Evolutionary conservation across 805 yeast species (phyloP).

Genomic region (Barnettozyma wickerhamii): DNA sequence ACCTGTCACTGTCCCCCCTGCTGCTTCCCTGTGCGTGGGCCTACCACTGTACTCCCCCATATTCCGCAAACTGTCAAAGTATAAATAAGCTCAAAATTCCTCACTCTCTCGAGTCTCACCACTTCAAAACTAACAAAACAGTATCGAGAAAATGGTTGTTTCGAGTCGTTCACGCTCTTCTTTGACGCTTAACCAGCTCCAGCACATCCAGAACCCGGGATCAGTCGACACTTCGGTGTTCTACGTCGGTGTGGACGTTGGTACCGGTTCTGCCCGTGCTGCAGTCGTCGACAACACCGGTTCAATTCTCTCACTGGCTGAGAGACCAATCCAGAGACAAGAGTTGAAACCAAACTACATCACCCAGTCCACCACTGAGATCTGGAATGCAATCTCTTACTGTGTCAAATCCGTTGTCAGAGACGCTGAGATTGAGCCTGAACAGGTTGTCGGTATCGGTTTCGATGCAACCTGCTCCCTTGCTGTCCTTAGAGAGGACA

Average conservation of each 20-base stretch:
- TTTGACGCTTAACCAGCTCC: conserved; percentile 24
- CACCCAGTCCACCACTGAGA: conserved; percentile 86
- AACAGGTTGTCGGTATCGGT: conserved; percentile 77
- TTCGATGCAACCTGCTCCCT: conserved; percentile 97
- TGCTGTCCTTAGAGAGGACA: conserved; percentile 65
- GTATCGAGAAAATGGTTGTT: conserved; percentile 10
- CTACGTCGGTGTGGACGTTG: conserved; percentile 88
- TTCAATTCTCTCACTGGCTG: conserved; percentile 71
- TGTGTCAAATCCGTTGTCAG: conserved; percentile 73
- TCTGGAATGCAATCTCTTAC: conserved; percentile 83
- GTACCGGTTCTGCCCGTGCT: conserved; percentile 98
- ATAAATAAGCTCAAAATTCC: not conserved
- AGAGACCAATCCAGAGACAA: conserved; percentile 73
- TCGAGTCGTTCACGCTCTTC: conserved; percentile 25
- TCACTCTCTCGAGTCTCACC: not conserved
- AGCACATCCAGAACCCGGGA: conserved; percentile 23
- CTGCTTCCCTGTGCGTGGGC: too few species aligned
- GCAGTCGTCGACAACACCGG: conserved; percentile 84
- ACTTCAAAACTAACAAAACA: too few species aligned
- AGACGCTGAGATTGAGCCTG: conserved; percentile 69
- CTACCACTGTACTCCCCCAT: too few species aligned
- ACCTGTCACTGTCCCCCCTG: too few species aligned
- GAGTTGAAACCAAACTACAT: conserved; percentile 68
- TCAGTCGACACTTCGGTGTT: conserved; percentile 29
- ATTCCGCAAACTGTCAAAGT: not conserved